phyloP scores from a whole-genome alignment of 164 flowering plant genomes.

The Vitis rotundifolia region DNA sequence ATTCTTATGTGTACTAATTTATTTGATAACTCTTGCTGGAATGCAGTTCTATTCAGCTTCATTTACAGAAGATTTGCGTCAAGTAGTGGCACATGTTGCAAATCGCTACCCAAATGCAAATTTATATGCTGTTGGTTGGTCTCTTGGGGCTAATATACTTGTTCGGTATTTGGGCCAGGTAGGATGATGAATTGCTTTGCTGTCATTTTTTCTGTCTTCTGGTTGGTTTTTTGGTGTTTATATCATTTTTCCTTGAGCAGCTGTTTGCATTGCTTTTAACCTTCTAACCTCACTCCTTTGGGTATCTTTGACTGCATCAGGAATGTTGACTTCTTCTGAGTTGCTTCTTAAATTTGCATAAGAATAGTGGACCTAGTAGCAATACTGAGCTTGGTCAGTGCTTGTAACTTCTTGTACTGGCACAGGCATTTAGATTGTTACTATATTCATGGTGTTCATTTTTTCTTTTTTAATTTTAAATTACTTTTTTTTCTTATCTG shows the following conservation, averaged over 20 bases:
- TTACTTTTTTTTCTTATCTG: too few relatives aligned
- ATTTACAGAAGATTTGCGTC: constrained; percentile 70
- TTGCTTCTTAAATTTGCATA: too few relatives aligned
- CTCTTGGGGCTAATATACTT: constrained; percentile 96
- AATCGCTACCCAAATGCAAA: constrained; percentile 73
- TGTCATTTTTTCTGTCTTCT: not conserved
- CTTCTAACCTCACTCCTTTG: too few relatives aligned
- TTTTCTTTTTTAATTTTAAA: too few relatives aligned
- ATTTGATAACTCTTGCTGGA: constrained; percentile 14
- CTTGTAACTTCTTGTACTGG: too few relatives aligned
- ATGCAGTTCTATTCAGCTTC: constrained; percentile 97
- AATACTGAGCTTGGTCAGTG: too few relatives aligned
- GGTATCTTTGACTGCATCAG: too few relatives aligned
- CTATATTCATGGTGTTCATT: too few relatives aligned
- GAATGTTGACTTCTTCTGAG: too few relatives aligned
- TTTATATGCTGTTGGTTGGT: constrained; percentile 92
- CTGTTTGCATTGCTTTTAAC: not conserved
- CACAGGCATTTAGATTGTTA: too few relatives aligned
- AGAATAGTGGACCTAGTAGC: too few relatives aligned
- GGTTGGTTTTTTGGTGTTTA: not conserved
- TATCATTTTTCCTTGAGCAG: not conserved
- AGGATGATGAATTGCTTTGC: not conserved
- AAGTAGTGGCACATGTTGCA: constrained; percentile 67
- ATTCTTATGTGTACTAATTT: not conserved
- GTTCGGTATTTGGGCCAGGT: constrained; percentile 93